Conservation (phyloP, 768 basidiomycete species). For the Crepidotus variabilis region DNA sequence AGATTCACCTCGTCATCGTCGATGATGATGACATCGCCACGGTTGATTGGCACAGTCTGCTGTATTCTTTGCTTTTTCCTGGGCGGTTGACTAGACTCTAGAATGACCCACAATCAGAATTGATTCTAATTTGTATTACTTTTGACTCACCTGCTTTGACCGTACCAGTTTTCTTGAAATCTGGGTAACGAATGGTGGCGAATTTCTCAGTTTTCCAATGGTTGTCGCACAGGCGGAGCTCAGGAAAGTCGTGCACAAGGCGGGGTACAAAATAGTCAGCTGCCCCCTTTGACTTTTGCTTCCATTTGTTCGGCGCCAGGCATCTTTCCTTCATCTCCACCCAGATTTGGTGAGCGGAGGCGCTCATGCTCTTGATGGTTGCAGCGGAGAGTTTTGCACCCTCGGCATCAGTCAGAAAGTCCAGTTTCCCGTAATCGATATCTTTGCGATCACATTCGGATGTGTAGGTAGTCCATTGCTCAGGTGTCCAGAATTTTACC, state of each 20-base stretch:
- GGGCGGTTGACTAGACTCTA: not conserved
- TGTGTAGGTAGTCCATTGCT: not conserved
- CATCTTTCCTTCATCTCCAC: not conserved
- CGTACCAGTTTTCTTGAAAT: not conserved
- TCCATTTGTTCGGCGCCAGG: not conserved
- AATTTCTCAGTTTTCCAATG: not conserved
- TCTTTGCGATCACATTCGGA: not conserved
- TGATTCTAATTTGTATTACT: not conserved
- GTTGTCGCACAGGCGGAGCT: not conserved
- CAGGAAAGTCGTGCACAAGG: not conserved
- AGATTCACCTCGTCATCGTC: no score
- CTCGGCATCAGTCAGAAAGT: not conserved
- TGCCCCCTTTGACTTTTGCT: not conserved
- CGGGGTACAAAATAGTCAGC: not conserved
- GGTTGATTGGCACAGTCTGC: no score
- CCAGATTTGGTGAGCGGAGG: not conserved
- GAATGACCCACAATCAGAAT: not conserved
- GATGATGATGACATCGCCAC: no score
- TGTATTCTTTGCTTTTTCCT: not conserved
- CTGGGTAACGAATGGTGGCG: not conserved
- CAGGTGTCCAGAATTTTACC: not conserved
- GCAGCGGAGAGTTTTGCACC: not conserved
- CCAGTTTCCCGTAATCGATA: not conserved
- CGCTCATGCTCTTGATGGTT: not conserved
- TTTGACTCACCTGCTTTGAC: not conserved